Percentiles rank a stretch among this genome's conserved stretches.
Conservation (phyloP, 1,284 basidiomycete genomes). For the Fomes fomentarius region DNA sequence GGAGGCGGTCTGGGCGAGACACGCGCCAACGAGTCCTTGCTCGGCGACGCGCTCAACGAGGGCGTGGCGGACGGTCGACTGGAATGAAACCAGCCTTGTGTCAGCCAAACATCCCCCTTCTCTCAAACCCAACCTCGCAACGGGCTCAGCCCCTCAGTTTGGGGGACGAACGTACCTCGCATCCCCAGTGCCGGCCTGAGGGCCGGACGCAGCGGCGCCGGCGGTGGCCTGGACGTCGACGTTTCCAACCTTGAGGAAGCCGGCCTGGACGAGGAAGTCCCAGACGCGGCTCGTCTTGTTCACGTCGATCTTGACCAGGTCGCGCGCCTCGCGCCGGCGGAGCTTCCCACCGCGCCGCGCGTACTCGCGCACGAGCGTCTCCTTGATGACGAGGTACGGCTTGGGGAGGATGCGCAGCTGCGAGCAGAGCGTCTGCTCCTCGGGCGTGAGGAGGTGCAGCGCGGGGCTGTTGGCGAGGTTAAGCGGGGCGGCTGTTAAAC, state of each 20-base stretch:
- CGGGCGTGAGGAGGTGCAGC: conserved; percentile 83
- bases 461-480: conserved; percentile 88
- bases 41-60: conserved; percentile 40
- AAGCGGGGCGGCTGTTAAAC: conserved; percentile 64
- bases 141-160: not conserved
- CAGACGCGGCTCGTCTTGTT: conserved; percentile 90
- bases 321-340: conserved; percentile 82
- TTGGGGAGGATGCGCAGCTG: conserved; percentile 87
- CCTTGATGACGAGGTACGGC: conserved; percentile 92
- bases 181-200: not conserved
- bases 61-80: conserved; percentile 32
- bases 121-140: not conserved
- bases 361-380: conserved; percentile 89
- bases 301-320: conserved; percentile 90
- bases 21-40: conserved; percentile 39
- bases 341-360: conserved; percentile 87
- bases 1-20: conserved; percentile 35
- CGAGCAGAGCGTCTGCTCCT: conserved; percentile 89
- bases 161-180: conserved; percentile 1
- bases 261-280: conserved; percentile 85
- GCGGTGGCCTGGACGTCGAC: conserved; percentile 23
- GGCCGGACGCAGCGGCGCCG: conserved; percentile 21
- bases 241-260: conserved; percentile 54
- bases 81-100: not conserved
- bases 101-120: not conserved